phyloP scores from a whole-genome alignment of 345 rosid genomes.

The Eucalyptus curtisii region DNA sequence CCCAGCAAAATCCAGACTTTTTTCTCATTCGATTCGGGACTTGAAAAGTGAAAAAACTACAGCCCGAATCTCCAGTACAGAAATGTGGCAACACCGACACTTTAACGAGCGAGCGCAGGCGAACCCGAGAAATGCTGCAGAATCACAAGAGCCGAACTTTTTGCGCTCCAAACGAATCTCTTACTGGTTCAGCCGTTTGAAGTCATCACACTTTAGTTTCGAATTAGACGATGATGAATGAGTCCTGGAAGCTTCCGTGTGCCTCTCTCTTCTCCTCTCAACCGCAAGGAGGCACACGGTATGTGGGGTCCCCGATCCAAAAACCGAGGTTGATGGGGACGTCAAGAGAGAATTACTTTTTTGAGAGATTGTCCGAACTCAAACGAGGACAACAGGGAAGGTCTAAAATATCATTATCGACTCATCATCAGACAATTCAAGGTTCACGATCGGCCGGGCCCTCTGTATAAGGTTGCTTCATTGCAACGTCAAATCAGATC shows the following conservation, averaged over 20 bases:
- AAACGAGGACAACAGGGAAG: neutral
- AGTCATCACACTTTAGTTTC: neutral
- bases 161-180: neutral
- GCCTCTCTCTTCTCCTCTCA: neutral
- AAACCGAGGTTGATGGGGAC: constrained; percentile 8
- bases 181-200: neutral
- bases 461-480: constrained; percentile 1
- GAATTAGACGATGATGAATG: neutral
- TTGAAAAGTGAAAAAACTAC: neutral
- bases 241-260: neutral
- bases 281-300: constrained; percentile 20
- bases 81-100: neutral
- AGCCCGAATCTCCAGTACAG: neutral
- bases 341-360: neutral
- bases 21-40: neutral
- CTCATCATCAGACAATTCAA: neutral
- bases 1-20: neutral
- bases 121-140: neutral
- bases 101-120: neutral
- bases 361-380: neutral
- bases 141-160: neutral
- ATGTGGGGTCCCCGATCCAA: constrained; percentile 26
- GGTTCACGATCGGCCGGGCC: neutral
- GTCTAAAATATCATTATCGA: neutral
- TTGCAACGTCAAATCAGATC: constrained; percentile 12